Conservation (phyloP, 164 flowering plant genomes). For the Stephania japonica region DNA sequence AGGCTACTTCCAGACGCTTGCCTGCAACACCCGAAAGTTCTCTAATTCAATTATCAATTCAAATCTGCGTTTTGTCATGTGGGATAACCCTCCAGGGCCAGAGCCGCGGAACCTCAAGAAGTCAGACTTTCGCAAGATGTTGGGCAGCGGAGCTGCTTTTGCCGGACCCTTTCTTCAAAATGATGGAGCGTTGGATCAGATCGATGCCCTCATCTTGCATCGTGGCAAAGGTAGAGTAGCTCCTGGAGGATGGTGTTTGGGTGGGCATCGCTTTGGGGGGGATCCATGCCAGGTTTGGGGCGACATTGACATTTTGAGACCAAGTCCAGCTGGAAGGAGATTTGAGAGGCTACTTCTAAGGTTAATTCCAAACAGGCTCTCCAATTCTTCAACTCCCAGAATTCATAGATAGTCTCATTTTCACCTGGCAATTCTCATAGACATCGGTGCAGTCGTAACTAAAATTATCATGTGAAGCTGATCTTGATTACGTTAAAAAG, state of each 20-base stretch:
- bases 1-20: constrained; percentile 29
- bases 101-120: constrained; percentile 16
- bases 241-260: constrained; percentile 31
- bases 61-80: constrained; percentile 12
- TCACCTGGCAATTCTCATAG: neutral
- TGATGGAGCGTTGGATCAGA: constrained; percentile 21
- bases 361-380: constrained; percentile 16
- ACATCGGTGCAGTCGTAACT: neutral
- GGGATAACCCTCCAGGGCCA: constrained; percentile 19
- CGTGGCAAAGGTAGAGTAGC: constrained; percentile 11
- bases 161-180: constrained; percentile 20
- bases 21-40: constrained; percentile 22
- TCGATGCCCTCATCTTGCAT: constrained; percentile 14
- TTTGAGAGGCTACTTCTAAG: constrained; percentile 24
- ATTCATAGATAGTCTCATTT: neutral
- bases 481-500: neutral
- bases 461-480: neutral
- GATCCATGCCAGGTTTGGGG: constrained; percentile 29
- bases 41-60: constrained; percentile 14
- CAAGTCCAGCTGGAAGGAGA: constrained; percentile 24
- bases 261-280: constrained; percentile 10
- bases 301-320: constrained; percentile 21
- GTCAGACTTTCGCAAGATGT: constrained; percentile 19
- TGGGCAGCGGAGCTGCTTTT: constrained; percentile 23
- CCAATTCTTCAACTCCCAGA: constrained; percentile 19